Conservation (phyloP, 768 basidiomycete species). For the Tylopilus cervinicoccineus region DNA sequence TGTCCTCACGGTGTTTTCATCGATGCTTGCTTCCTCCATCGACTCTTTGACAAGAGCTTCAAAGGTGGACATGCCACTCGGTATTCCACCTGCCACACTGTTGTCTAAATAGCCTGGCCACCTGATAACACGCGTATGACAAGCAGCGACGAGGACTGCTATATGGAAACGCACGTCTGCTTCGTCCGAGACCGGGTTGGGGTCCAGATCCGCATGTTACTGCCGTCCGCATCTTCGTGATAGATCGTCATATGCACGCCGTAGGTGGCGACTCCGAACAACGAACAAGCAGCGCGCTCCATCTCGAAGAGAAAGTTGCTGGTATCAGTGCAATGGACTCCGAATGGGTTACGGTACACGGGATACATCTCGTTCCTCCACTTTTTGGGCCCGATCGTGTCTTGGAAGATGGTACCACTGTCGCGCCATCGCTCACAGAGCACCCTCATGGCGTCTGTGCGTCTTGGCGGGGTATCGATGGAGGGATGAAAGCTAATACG, state of each 20-base stretch:
- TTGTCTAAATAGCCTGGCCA: slow-evolving; percentile 91
- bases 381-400: slow-evolving; percentile 67
- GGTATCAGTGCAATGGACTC: slow-evolving; percentile 36
- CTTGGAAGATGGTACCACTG: slow-evolving; percentile 47
- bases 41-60: slow-evolving; percentile 87
- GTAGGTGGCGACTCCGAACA: slow-evolving; percentile 89
- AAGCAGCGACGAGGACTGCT: background rate
- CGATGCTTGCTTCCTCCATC: slow-evolving; percentile 87
- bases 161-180: slow-evolving; percentile 61
- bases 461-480: slow-evolving; percentile 52
- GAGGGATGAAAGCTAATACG: slow-evolving; percentile 48
- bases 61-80: slow-evolving; percentile 67
- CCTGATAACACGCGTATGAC: slow-evolving; percentile 30
- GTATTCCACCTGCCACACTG: slow-evolving; percentile 88
- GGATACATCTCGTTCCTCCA: slow-evolving; percentile 89
- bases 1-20: slow-evolving; percentile 55
- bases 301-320: slow-evolving; percentile 79
- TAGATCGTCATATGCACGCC: slow-evolving; percentile 90
- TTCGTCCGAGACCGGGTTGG: slow-evolving; percentile 84
- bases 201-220: slow-evolving; percentile 68
- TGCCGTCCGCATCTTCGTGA: slow-evolving; percentile 34
- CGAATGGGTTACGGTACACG: slow-evolving; percentile 68
- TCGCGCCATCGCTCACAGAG: slow-evolving; percentile 78
- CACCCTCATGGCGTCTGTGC: slow-evolving; percentile 58
- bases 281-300: slow-evolving; percentile 83